phyloP scores from a whole-genome alignment of 2,329 filamentous ascomycete genomes.

The Paradendryphiella salina region DNA sequence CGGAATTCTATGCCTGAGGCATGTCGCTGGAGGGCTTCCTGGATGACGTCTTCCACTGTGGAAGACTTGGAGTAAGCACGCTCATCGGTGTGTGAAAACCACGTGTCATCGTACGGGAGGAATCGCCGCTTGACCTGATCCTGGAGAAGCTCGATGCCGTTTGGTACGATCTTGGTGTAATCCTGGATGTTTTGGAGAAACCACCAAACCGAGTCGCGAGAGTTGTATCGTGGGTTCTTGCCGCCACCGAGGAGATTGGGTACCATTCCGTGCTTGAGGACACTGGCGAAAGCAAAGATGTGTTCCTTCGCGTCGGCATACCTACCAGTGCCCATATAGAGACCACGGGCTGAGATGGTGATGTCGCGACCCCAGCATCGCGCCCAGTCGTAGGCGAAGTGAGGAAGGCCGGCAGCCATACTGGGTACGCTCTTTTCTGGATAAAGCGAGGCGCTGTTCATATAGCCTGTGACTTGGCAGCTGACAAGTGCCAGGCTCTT shows the following conservation, averaged over 20 bases:
- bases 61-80: conserved; percentile 84
- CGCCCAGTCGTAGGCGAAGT: conserved; percentile 93
- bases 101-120: conserved; percentile 92
- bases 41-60: conserved; percentile 84
- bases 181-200: conserved; percentile 96
- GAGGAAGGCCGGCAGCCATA: conserved; percentile 87
- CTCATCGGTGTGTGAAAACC: conserved; percentile 79
- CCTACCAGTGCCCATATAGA: conserved; percentile 88
- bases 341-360: conserved; percentile 89
- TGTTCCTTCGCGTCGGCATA: conserved; percentile 90
- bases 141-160: conserved; percentile 73
- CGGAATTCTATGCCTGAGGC: conserved; percentile 88
- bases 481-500: conserved; percentile 89
- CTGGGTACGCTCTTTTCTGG: conserved; percentile 82
- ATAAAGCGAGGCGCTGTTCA: conserved; percentile 89
- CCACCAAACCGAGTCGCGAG: conserved; percentile 96
- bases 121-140: conserved; percentile 82
- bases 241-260: conserved; percentile 90
- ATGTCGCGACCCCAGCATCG: conserved; percentile 97
- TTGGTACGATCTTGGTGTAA: conserved; percentile 78
- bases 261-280: conserved; percentile 98
- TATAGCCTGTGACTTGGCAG: conserved; percentile 83
- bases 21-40: conserved; percentile 91
- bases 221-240: conserved; percentile 87
- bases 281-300: conserved; percentile 90